Conservation (phyloP, 2,329 filamentous ascomycete species). For the Escovopsis sp. region DNA sequence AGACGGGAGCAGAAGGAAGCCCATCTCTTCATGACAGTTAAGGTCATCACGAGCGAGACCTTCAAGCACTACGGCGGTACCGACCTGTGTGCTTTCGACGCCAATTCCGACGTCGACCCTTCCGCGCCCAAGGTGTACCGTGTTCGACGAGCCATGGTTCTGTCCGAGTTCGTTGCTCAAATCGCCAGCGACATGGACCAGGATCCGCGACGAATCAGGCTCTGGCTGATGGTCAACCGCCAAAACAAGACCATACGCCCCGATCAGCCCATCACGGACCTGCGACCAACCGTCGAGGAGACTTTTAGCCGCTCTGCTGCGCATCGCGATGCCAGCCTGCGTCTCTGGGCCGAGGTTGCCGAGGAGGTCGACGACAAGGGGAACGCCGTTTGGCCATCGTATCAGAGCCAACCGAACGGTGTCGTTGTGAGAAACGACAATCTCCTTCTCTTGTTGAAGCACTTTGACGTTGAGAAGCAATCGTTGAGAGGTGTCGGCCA, state of each 20-base stretch:
- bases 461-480: constrained; percentile 71
- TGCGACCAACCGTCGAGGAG: constrained; percentile 65
- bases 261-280: constrained; percentile 70
- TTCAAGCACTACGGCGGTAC: constrained; percentile 73
- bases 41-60: constrained; percentile 66
- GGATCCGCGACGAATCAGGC: constrained; percentile 55
- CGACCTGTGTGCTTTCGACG: constrained; percentile 61
- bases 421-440: constrained; percentile 43
- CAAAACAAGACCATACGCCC: constrained; percentile 95
- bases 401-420: constrained; percentile 40
- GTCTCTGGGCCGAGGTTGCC: constrained; percentile 75
- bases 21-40: constrained; percentile 78
- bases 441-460: constrained; percentile 82
- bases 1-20: constrained; percentile 87
- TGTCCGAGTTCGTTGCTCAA: constrained; percentile 57
- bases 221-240: constrained; percentile 97
- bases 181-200: constrained; percentile 57
- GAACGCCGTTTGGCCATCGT: constrained; percentile 55
- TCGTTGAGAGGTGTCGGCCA: constrained; percentile 63
- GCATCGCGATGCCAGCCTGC: constrained; percentile 55
- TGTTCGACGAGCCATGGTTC: constrained; percentile 57
- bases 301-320: constrained; percentile 36
- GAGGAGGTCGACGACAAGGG: constrained; percentile 53
- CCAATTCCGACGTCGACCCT: constrained; percentile 47
- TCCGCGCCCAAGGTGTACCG: constrained; percentile 60